phyloP scores from a whole-genome alignment of 1,284 basidiomycete genomes.

The Psilocybe mexicana region DNA sequence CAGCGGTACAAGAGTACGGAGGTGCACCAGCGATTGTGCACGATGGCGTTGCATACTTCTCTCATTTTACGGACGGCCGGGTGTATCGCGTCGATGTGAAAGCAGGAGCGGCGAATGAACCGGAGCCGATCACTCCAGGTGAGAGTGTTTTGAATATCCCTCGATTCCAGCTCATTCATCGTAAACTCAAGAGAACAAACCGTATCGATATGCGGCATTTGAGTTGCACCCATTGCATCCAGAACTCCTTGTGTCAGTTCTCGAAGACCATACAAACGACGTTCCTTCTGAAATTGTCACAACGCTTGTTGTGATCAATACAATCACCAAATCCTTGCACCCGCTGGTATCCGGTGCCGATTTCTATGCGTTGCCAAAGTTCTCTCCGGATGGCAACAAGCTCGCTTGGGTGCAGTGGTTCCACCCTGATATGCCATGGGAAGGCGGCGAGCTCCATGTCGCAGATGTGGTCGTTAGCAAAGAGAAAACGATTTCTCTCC shows the following conservation, averaged over 20 bases:
- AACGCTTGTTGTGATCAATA: constrained; percentile 58
- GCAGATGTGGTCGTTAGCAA: constrained; percentile 39
- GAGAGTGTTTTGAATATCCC: not conserved
- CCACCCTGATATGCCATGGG: constrained; percentile 85
- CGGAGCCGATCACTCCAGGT: constrained; percentile 66
- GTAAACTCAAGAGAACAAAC: constrained; percentile 33
- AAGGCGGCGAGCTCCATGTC: constrained; percentile 62
- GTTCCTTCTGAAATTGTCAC: constrained; percentile 56
- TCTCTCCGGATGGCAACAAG: constrained; percentile 67
- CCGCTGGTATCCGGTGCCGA: constrained; percentile 58
- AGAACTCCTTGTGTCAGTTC: constrained; percentile 52
- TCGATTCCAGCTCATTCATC: constrained; percentile 31
- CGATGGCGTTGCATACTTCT: constrained; percentile 55
- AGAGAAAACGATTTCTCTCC: constrained; percentile 32
- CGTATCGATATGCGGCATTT: constrained; percentile 60
- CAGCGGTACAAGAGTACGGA: constrained; percentile 63
- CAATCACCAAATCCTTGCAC: constrained; percentile 38
- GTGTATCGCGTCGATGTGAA: constrained; percentile 43
- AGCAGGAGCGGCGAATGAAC: constrained; percentile 29
- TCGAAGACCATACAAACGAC: constrained; percentile 71
- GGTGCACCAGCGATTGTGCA: constrained; percentile 54
- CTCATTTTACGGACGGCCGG: constrained; percentile 49
- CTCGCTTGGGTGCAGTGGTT: constrained; percentile 75
- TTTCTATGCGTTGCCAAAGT: constrained; percentile 64
- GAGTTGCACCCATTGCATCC: constrained; percentile 46